Conservation (phyloP, 768 basidiomycete genomes). For the Tulasnella sp. region DNA sequence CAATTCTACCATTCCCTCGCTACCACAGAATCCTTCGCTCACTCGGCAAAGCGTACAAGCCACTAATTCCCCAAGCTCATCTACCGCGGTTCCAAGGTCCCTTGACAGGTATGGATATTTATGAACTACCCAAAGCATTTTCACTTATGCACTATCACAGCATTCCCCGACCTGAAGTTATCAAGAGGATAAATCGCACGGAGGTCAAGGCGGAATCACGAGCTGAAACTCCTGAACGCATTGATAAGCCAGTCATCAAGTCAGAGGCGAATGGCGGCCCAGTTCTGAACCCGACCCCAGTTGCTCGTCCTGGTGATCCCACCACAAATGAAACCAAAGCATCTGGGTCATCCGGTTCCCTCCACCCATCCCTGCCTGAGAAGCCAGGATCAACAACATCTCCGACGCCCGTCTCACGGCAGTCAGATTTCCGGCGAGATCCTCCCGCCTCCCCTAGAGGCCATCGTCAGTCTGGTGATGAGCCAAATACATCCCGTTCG, state of each 20-base stretch:
- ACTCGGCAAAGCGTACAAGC: neutral
- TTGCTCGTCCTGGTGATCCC: neutral
- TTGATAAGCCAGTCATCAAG: neutral
- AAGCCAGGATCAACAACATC: neutral
- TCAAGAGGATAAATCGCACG: neutral
- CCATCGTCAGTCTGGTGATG: neutral
- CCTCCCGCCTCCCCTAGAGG: constrained; percentile 3
- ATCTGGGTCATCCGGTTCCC: too few species aligned
- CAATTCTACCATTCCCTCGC: neutral
- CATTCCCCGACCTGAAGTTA: neutral
- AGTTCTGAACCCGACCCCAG: too few species aligned
- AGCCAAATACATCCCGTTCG: neutral
- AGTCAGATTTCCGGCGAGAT: neutral
- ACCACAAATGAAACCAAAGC: neutral
- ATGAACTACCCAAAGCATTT: neutral
- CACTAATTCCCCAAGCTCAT: neutral
- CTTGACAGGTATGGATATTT: neutral
- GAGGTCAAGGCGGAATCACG: neutral
- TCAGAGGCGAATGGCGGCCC: too few species aligned
- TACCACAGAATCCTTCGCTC: neutral
- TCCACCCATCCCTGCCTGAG: neutral
- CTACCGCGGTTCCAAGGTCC: neutral
- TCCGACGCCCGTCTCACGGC: neutral
- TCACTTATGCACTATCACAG: neutral
- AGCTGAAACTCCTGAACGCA: neutral